Base-by-base conservation (phyloP, 192 early-diverging fungal genomes). In the Spinellus fusiger region DNA sequence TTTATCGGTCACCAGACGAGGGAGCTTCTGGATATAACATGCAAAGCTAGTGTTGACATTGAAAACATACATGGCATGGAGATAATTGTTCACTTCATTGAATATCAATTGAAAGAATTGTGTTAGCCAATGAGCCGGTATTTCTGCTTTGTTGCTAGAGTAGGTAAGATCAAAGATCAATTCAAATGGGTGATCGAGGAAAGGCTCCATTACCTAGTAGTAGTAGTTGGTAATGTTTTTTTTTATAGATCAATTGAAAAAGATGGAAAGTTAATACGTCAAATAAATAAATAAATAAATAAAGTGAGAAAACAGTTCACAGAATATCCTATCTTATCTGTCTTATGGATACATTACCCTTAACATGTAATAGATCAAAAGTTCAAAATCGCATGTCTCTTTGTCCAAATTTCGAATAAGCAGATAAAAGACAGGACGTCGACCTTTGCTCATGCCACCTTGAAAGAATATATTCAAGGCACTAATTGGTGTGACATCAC, bases 351-450 rank as follows among this genome's bases (percentile, higher is more conserved):
- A 18, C n/a, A 71, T 74, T 75, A 83, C 82, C 37, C 80, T 79
- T 65, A 89, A 72, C 53, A 89, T 66, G 54, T 90, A 84, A 63
- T 90, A 85, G 69, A 93, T 77, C 29, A 92, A 64, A 4, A 91
- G 63, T 23, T 96, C 93, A 72, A 92, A 89, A 69, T 96, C 92
- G 32, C 90, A 77, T 27, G 77, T 80, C 26, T 94, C 88, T 58
- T 83, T 65, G 51, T 84, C 80, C 38, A 96, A 54, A 9, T 86
- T 75, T 38, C 90, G 79, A 31, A 84, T 83, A 54, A 94, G 85
- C 63, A 88, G 84, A 69, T 95, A 96, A 49, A 95, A 79, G 1
- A 96, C 90, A 0, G 90, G 91, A 31, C 85, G 76, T 12, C 68
- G 59, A 9, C 71, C 80, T 52, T 84, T 84, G 37, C 91, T 93